Base-by-base conservation (phyloP, 352 stramenopile species). In the Globisporangium solare region DNA sequence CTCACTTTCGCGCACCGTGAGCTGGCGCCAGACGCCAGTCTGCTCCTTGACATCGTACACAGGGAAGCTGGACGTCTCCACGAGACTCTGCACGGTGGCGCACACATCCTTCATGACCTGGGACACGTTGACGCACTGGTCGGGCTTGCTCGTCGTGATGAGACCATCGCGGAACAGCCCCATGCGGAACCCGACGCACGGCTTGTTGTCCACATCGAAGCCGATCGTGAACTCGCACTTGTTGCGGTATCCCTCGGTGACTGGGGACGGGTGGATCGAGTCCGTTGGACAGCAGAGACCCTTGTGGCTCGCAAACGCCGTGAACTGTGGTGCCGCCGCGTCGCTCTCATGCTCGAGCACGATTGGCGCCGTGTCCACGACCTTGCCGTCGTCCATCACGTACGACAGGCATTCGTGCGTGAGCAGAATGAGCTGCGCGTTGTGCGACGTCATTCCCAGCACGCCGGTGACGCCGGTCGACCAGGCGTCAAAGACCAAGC, bases 151-250 rank as follows among this genome's bases (percentile, higher is more conserved):
- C 3, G 89, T 83, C 20, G 88, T 68, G 21, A 94, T 68, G 2
- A 82, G 81, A 14, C 82, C 84, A 47, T 94, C 71, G 58, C 80
- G 79, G 67, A 94, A 96, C 13, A 91, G 60, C 22, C 85, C 83
- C 43, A 94, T 71, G 24, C 90, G 84, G 62, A 97, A 97, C 15
- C 90, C 90, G 3, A 97, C 71, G 45, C 83, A 92, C 1, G 89
- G 79, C 61, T 89, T 78, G 39, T 74, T 74, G 8, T 90, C 68
- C 0, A 56, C 73, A 58, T 96, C 83, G 24, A 87, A 82, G 41
- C 95, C 95, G 65, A 98, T 92, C 41, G 86, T 99, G 69, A 99
- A 98, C 64, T 99, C 95, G 66, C 89, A 98, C 76, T 99, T 99
- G 83, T 99, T 99, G 35, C 96, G 79, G 70, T 98, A 98, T 22